phyloP scores from a whole-genome alignment of 1,139 yeast genomes.

The Debaryomyces subglobosus region DNA sequence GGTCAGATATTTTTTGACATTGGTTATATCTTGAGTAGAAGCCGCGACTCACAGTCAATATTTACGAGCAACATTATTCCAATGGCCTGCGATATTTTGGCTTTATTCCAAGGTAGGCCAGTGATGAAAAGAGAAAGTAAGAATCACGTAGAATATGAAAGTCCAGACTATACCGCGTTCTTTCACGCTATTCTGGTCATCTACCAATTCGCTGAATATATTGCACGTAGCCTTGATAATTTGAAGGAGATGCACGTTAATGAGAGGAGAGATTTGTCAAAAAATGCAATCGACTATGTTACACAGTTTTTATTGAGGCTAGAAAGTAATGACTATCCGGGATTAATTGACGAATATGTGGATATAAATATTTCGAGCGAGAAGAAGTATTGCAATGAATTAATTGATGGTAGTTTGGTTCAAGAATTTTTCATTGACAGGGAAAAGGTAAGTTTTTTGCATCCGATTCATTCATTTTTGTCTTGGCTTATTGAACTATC shows the following conservation, averaged over 20 bases:
- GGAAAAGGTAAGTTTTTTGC: conserved; percentile 69
- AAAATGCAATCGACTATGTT: conserved; percentile 37
- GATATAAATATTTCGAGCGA: conserved; percentile 28
- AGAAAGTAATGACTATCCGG: conserved; percentile 34
- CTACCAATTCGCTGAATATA: conserved; percentile 61
- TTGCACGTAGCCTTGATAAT: conserved; percentile 52
- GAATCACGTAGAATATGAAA: conserved; percentile 89
- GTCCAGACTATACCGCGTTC: conserved; percentile 80
- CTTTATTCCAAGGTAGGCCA: conserved; percentile 80
- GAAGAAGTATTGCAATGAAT: conserved; percentile 24
- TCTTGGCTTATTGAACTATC: conserved; percentile 70
- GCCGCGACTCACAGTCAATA: conserved; percentile 51
- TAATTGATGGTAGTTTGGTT: conserved; percentile 25
- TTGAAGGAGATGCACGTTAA: conserved; percentile 22
- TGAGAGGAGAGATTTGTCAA: conserved; percentile 24
- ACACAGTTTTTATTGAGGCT: conserved; percentile 31
- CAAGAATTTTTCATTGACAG: conserved; percentile 30
- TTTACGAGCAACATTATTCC: conserved; percentile 42
- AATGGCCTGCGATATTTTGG: conserved; percentile 63
- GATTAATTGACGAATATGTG: conserved; percentile 29
- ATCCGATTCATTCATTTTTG: conserved; percentile 76
- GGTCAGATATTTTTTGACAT: conserved; percentile 86
- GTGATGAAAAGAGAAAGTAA: conserved; percentile 74
- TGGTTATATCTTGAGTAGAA: conserved; percentile 75
- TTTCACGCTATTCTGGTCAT: conserved; percentile 77